Evolutionary conservation across 495 filamentous ascomycete species (phyloP).

Genomic region (Evernia prunastri): DNA sequence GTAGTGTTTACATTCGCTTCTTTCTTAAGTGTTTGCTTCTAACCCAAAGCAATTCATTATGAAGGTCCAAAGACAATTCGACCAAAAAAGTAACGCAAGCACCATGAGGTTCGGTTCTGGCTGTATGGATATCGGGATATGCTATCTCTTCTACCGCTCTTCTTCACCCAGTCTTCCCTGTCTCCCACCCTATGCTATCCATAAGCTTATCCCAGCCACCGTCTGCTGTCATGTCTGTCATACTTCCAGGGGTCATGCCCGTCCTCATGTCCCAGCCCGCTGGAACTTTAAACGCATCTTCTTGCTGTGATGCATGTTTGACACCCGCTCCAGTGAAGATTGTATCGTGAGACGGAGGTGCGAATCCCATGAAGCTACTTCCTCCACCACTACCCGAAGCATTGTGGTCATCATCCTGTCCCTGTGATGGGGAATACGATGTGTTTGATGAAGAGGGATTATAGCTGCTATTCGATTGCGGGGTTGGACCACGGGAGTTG

Average conservation of each 20-base stretch:
- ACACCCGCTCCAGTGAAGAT: background rate
- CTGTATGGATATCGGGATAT: background rate
- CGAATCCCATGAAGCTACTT: background rate
- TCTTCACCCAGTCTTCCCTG: background rate
- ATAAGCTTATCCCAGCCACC: constrained; percentile 25
- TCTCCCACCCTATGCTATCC: constrained; percentile 20
- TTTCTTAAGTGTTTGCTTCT: background rate
- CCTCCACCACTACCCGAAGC: background rate
- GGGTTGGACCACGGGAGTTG: constrained; percentile 20
- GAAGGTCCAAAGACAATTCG: background rate
- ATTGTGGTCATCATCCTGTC: background rate
- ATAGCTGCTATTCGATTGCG: constrained; percentile 17
- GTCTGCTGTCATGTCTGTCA: constrained; percentile 21
- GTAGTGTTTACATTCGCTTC: background rate
- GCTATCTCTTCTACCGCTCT: background rate
- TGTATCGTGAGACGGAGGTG: background rate
- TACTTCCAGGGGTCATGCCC: constrained; percentile 9
- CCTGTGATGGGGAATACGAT: constrained; percentile 19
- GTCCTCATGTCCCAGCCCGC: constrained; percentile 15
- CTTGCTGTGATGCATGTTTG: background rate
- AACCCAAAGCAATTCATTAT: background rate
- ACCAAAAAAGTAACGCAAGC: background rate
- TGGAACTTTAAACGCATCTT: constrained; percentile 19
- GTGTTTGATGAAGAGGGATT: constrained; percentile 24
- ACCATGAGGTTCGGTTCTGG: background rate